Percentiles rank a stretch among this genome's conserved stretches.
phyloP scores from a whole-genome alignment of 75 land plant genomes.

The Larix kaempferi region DNA sequence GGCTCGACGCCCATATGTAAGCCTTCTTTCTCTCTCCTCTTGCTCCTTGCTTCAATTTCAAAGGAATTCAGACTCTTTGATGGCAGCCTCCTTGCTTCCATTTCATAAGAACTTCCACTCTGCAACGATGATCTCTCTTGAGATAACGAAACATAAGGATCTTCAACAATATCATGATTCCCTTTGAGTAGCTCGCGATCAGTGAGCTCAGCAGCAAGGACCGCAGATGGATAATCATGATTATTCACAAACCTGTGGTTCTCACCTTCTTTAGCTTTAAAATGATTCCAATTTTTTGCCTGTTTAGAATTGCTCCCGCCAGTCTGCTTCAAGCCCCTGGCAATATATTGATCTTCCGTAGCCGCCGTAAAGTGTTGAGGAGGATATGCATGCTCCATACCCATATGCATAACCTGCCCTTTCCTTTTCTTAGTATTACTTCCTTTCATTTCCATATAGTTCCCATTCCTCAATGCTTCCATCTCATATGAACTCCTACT shows the following conservation, averaged over 20 bases:
- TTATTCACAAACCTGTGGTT: constrained; percentile 25
- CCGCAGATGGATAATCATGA: constrained; percentile 31
- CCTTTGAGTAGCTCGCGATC: constrained; percentile 13
- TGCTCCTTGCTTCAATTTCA: background rate
- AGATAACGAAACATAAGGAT: constrained; percentile 27
- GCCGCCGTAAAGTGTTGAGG: background rate
- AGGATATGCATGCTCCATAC: background rate
- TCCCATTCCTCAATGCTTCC: constrained; percentile 4
- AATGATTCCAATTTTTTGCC: constrained; percentile 19
- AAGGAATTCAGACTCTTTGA: background rate
- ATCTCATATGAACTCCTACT: background rate
- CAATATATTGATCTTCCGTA: background rate
- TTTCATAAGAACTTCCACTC: constrained; percentile 6
- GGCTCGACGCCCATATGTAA: constrained; percentile 21
- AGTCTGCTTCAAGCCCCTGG: constrained; percentile 6
- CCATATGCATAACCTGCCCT: background rate
- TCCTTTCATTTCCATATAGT: background rate
- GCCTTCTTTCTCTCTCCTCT: constrained; percentile 6
- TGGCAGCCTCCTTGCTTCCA: constrained; percentile 5
- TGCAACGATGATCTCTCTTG: constrained; percentile 18
- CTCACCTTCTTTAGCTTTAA: constrained; percentile 33
- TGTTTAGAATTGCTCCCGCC: constrained; percentile 53
- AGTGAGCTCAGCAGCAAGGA: constrained; percentile 19
- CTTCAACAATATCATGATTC: constrained; percentile 15
- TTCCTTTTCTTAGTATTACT: constrained; percentile 2